Base-by-base conservation (phyloP, 2,329 filamentous ascomycete species). In the Exophiala bonariae region DNA sequence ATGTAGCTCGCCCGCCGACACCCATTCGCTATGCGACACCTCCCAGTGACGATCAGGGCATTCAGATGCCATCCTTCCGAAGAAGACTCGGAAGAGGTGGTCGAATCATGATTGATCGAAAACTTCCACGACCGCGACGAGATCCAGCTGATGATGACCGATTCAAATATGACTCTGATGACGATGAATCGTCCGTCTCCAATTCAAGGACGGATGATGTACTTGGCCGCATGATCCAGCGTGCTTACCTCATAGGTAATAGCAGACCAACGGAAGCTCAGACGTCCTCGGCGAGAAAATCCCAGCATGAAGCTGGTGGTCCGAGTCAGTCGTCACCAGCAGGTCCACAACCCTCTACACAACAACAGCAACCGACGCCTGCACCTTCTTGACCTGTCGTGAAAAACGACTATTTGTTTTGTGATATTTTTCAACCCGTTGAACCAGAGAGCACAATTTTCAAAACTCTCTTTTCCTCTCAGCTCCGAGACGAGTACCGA, bases 111-210 rank as follows among this genome's bases (percentile, higher is more conserved):
- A 89, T 97, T 57, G 93, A 97, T 69, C 85, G 90, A 59, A 83
- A 87, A 58, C 83, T 89, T 63, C 78, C 73, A 54, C 66, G 79
- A 34, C 78, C 73, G 41, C 67, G 64, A 60, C 71, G 71, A 73
- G 68, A 77, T 31, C 61, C 65, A 35, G 65, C 68, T 18, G 64
- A 75, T 40, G 69, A 77, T 47, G 87, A 92, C 63, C 80, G 84
- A 52, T 96, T 87, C 80, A 95, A 90, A 69, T 95, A 89, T 70
- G 89, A 95, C 62, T 84, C 85, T 19, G 88, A 95, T 59, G 88
- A 90, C 52, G 85, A 86, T 54, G 89, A 91, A 42, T 87, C 42
- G 33, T 36, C 37, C 14, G 54, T 52, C 22, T 37, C 33, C 8
- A 51, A 52, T 37, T 30, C 30, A 18, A 35, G 13, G n/a, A 22